Conservation (phyloP, 495 filamentous ascomycete genomes). For the Hypoxylon fragiforme region DNA sequence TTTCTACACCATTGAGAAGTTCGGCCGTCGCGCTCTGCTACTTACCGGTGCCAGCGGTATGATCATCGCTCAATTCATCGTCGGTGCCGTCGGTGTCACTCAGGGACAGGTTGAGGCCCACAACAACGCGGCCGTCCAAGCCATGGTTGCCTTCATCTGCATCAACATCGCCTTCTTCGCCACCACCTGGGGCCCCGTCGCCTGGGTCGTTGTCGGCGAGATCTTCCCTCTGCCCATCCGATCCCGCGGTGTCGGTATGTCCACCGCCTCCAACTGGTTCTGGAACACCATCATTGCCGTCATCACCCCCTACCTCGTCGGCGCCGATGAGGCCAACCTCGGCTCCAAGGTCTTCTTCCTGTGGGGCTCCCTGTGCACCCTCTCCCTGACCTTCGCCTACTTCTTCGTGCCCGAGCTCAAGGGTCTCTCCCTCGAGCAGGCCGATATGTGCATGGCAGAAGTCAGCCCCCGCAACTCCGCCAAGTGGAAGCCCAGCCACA, state of each 20-base stretch:
- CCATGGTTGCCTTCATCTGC: conserved; percentile 68
- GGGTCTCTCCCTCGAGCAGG: conserved; percentile 76
- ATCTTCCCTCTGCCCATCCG: conserved; percentile 78
- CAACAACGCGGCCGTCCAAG: conserved; percentile 48
- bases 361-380: conserved; percentile 63
- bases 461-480: conserved; percentile 58
- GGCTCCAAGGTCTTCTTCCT: conserved; percentile 69
- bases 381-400: conserved; percentile 65
- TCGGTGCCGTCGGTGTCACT: conserved; percentile 63
- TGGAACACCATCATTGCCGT: conserved; percentile 65
- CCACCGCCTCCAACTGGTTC: conserved; percentile 79
- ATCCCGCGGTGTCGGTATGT: conserved; percentile 71
- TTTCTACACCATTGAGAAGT: conserved; percentile 79
- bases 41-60: conserved; percentile 79
- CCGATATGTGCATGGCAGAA: conserved; percentile 77
- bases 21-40: conserved; percentile 82
- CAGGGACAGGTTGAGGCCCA: conserved; percentile 39
- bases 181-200: conserved; percentile 69
- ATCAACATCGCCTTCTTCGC: conserved; percentile 79
- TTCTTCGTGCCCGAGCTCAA: conserved; percentile 78
- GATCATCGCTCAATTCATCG: conserved; percentile 81
- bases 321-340: conserved; percentile 57
- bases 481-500: conserved; percentile 65
- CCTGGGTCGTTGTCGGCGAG: conserved; percentile 78
- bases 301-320: conserved; percentile 70